Conservation (phyloP, 2,329 filamentous ascomycete species). For the Myriosclerotinia curreyana region DNA sequence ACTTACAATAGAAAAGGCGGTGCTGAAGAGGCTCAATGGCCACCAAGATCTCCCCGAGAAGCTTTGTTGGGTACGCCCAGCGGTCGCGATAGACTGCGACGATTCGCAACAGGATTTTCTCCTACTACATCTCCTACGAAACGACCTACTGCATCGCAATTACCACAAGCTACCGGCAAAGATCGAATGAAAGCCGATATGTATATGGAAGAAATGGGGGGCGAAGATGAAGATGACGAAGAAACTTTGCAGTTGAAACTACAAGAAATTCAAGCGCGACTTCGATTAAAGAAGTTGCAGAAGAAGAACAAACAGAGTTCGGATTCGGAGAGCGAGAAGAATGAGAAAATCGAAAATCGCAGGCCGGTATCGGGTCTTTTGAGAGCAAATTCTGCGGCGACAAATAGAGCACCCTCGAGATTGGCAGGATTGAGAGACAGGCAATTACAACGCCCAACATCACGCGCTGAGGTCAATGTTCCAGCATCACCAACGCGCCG, state of each 20-base stretch:
- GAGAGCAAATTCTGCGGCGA: conserved; percentile 33
- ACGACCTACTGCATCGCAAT: conserved; percentile 35
- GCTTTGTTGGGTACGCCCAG: conserved; percentile 67
- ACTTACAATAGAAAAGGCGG: conserved; percentile 16
- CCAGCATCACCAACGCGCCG: conserved; percentile 70
- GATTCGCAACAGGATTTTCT: conserved; percentile 62
- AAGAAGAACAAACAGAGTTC: conserved; percentile 49
- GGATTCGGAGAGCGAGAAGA: conserved; percentile 32
- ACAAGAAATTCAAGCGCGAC: conserved; percentile 80
- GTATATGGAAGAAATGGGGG: conserved; percentile 41
- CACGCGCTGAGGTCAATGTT: conserved; percentile 60
- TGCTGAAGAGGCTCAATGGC: conserved; percentile 49
- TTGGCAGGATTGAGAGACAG: conserved; percentile 27
- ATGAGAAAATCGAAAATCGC: conserved; percentile 16
- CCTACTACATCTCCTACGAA: conserved; percentile 66
- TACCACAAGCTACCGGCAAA: conserved; percentile 27
- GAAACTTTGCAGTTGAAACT: conserved; percentile 84
- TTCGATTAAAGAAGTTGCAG: conserved; percentile 85
- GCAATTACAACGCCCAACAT: conserved; percentile 34
- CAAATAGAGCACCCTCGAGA: conserved; percentile 33
- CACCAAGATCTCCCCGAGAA: conserved; percentile 64
- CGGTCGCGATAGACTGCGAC: conserved; percentile 72
- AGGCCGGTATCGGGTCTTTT: conserved; percentile 24
- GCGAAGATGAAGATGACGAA: conserved; percentile 71
- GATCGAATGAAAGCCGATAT: conserved; percentile 35